These are phyloP conservation scores for Auricularia sp. DNA, from an alignment of 768 basidiomycete genomes.

Conservation along the genomic window DNA sequence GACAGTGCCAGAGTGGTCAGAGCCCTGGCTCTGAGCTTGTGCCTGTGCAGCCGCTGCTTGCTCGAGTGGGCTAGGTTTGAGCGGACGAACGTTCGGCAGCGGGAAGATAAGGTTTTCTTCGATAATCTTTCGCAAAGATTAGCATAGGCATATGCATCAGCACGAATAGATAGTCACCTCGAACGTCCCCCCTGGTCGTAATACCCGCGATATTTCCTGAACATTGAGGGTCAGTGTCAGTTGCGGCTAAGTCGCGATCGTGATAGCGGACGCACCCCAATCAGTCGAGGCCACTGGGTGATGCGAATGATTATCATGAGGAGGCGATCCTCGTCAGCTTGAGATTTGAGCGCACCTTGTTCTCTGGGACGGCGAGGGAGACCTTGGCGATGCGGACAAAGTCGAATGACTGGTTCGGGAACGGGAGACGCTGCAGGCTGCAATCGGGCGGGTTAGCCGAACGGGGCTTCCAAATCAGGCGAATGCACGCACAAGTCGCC, in stretches of 20 bases:
- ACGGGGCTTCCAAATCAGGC: background rate
- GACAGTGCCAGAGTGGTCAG: background rate
- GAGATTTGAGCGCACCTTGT: background rate
- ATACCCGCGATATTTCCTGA: background rate
- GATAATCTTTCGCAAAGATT: background rate
- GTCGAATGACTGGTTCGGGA: background rate
- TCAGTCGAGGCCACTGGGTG: background rate
- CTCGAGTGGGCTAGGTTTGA: background rate
- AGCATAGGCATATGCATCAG: background rate
- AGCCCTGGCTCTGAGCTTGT: background rate
- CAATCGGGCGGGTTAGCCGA: background rate
- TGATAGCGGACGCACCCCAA: background rate
- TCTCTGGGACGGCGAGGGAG: background rate
- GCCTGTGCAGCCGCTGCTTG: background rate
- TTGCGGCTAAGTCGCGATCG: background rate
- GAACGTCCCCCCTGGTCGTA: background rate
- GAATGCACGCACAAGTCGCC: background rate
- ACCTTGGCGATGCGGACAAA: background rate
- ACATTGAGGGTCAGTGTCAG: background rate
- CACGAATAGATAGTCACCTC: background rate
- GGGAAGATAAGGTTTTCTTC: conserved; percentile 1
- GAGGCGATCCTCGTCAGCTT: background rate
- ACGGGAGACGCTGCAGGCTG: background rate
- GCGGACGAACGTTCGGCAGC: background rate
- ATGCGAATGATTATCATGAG: background rate